Base-by-base conservation (phyloP, 768 basidiomycete genomes). In the Asterophora lycoperdoides region DNA sequence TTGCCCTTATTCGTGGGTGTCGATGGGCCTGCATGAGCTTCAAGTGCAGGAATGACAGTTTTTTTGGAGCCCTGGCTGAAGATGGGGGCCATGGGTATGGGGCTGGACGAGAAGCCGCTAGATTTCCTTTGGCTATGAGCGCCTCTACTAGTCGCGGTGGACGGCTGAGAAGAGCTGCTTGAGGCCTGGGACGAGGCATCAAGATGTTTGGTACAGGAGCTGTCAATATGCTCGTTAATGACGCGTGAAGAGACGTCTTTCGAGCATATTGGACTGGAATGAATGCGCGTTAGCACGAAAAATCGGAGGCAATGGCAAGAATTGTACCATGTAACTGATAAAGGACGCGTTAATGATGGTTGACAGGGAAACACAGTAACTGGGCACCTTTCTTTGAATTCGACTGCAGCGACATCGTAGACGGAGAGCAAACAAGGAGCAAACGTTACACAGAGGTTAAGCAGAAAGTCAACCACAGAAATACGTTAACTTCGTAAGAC, bases 211-310 rank as follows among this genome's bases (percentile, higher is more conserved):
- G 54, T 53, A 44, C 80, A 80, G 35, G 62, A 62, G 33, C 65
- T 72, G 55, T 83, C 80, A 14, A 83, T 61, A 45, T 83, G 80
- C 29, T 53, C 53, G 58, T 82, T 81, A 48, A 83, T 81, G 48
- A 60, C 49, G 36, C 53, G 54, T 38, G 71, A 67, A 18, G 63
- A 52, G 17, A 82, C 76, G 10, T 61, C 51, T 39, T 61, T 64
- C 5, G 68, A 70, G 57, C 80, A 81, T 39, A 78, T 69, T 10
- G 80, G 80, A 46, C 80, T 81, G 48, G 23, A 17, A 46, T 28
- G 29, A 42, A 28, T 23, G 28, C 19, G 9, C 8, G n/a, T 53
- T 18, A 20, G 34, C 41, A 35, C 8, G 32, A 17, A 34, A 18
- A 9, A 26, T 15, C 37, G 14, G 10, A 17, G 10, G 20, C 19